These are phyloP conservation scores for Sporothrix variecibatus DNA, from an alignment of 2,329 filamentous ascomycete species.

Conservation along the genomic window DNA sequence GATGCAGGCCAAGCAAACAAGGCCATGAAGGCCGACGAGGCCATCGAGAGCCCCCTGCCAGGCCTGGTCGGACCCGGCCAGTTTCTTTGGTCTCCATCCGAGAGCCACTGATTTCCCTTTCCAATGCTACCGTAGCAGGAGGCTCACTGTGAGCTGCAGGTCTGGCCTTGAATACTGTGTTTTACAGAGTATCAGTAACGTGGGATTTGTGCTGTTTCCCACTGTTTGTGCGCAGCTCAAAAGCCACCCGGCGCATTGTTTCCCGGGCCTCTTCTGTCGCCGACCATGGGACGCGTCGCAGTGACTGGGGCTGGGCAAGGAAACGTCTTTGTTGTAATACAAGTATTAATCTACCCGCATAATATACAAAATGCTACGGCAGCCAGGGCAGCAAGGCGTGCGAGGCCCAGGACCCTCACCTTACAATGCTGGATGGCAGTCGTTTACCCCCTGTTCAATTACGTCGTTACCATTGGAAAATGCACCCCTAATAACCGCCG, in stretches of 20 bases:
- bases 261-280: background rate
- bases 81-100: background rate
- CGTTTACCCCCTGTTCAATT: slow-evolving; percentile 7
- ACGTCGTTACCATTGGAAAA: slow-evolving; percentile 20
- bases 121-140: background rate
- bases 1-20: background rate
- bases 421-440: background rate
- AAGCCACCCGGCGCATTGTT: background rate
- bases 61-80: background rate
- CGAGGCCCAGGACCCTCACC: background rate
- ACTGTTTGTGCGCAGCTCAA: background rate
- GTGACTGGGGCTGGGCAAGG: background rate
- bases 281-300: background rate
- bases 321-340: background rate
- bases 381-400: background rate
- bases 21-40: background rate
- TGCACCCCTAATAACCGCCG: background rate
- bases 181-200: too few species aligned
- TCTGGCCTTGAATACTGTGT: background rate
- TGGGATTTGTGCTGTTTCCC: background rate
- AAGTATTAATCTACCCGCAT: slow-evolving; percentile 11
- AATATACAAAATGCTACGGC: background rate
- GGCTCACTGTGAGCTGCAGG: background rate
- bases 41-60: background rate
- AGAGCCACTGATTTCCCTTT: background rate